Percentiles rank a stretch among this genome's conserved stretches.
Evolutionary conservation across 2,329 filamentous ascomycete genomes (phyloP).

Genomic region (Arthrobotrys iridis): DNA sequence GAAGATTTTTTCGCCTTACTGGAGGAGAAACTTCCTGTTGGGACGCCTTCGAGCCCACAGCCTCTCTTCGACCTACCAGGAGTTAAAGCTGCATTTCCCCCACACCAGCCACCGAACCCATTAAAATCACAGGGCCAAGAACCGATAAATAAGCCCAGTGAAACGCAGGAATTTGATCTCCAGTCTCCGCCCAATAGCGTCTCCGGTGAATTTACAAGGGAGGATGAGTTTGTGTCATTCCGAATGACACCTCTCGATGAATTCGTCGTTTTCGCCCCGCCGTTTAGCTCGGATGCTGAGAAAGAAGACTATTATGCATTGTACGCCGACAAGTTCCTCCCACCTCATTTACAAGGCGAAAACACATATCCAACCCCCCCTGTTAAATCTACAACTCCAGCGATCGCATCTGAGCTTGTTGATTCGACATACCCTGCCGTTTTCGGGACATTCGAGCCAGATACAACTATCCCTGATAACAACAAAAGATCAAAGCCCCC

Average conservation of each 20-base stretch:
- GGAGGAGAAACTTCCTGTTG: constrained; percentile 11
- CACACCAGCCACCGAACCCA: background rate
- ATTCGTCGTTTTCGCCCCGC: constrained; percentile 40
- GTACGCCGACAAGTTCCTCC: constrained; percentile 48
- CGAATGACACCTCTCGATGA: constrained; percentile 28
- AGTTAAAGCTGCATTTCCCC: background rate
- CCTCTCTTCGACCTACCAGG: constrained; percentile 4
- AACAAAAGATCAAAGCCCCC: background rate
- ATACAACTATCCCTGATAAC: background rate
- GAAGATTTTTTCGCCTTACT: constrained; percentile 19
- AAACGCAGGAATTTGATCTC: background rate
- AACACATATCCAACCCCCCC: constrained; percentile 44
- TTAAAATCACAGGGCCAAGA: background rate
- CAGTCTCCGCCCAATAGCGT: background rate
- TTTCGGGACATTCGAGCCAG: constrained; percentile 15
- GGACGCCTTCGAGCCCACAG: background rate
- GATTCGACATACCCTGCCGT: constrained; percentile 42
- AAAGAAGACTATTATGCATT: constrained; percentile 47
- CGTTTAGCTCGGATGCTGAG: constrained; percentile 19
- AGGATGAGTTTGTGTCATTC: constrained; percentile 5
- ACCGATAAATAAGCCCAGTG: background rate
- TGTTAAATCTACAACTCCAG: background rate
- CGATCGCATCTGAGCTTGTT: background rate
- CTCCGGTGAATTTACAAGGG: background rate
- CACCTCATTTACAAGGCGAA: constrained; percentile 33